phyloP scores from a whole-genome alignment of 2,329 filamentous ascomycete genomes.

The Colletotrichum magnum region DNA sequence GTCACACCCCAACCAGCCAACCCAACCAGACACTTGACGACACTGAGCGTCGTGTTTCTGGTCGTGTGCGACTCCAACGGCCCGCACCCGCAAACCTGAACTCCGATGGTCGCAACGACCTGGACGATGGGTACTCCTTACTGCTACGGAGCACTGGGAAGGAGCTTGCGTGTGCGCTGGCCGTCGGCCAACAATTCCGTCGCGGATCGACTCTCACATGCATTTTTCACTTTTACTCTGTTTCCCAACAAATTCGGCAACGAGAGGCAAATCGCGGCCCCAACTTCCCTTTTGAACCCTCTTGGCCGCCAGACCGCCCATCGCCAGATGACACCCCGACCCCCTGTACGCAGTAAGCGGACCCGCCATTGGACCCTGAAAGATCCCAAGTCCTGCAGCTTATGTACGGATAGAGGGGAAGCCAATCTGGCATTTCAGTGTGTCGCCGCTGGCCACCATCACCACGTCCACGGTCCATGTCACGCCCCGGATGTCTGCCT shows the following conservation, averaged over 20 bases:
- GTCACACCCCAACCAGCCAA: slow-evolving; percentile 6
- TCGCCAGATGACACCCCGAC: slow-evolving; percentile 35
- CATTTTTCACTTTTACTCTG: slow-evolving; percentile 18
- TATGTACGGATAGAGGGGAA: slow-evolving; percentile 6
- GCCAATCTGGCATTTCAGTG: slow-evolving; percentile 24
- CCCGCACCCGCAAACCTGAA: slow-evolving; percentile 5
- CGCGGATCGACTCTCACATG: slow-evolving; percentile 38
- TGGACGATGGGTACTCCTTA: background rate
- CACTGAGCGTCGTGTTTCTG: background rate
- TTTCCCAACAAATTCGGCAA: slow-evolving; percentile 40
- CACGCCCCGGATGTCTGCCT: background rate
- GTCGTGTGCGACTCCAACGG: background rate
- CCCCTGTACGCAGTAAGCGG: slow-evolving; percentile 19
- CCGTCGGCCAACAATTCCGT: slow-evolving; percentile 31
- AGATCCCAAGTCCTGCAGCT: slow-evolving; percentile 28
- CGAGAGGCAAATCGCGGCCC: slow-evolving; percentile 33
- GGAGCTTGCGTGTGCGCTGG: slow-evolving; percentile 26
- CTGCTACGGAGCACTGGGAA: slow-evolving; percentile 1
- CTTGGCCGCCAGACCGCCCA: slow-evolving; percentile 41
- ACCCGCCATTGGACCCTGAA: slow-evolving; percentile 38
- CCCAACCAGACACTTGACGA: slow-evolving; percentile 18
- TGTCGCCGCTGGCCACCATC: slow-evolving; percentile 16
- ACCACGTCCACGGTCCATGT: background rate
- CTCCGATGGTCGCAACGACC: slow-evolving; percentile 6
- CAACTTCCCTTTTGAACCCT: slow-evolving; percentile 39